A percentile compares a stretch with the other conserved stretches of the same genome.
Evolutionary conservation across 1,139 yeast genomes (phyloP).

Genomic region (Protomyces lactucae-debilis): DNA sequence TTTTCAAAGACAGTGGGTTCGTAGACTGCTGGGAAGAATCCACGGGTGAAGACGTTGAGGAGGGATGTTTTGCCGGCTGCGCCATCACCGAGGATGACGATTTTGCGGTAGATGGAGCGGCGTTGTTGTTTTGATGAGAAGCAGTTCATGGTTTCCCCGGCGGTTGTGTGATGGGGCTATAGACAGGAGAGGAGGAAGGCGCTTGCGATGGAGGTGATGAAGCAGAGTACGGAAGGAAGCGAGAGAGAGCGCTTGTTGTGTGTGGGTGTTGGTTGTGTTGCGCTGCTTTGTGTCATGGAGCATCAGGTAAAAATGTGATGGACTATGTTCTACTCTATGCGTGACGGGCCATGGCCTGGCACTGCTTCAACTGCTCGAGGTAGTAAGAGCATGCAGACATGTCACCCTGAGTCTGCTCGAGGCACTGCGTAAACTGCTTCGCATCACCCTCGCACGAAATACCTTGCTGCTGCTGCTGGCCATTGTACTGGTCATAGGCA

Average conservation of each 20-base stretch:
- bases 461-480: constrained; percentile 13
- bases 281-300: background rate
- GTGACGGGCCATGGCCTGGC: constrained; percentile 88
- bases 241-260: background rate
- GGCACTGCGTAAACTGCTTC: constrained; percentile 88
- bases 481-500: constrained; percentile 35
- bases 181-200: no score
- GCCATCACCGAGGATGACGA: constrained; percentile 95
- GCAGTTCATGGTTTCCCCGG: constrained; percentile 17
- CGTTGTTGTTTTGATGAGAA: constrained; percentile 24
- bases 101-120: constrained; percentile 63
- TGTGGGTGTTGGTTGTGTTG: background rate
- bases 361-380: constrained; percentile 92
- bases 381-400: constrained; percentile 96
- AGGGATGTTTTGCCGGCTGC: constrained; percentile 79
- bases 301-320: background rate
- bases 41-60: constrained; percentile 90
- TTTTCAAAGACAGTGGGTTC: constrained; percentile 98
- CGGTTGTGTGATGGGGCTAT: no score
- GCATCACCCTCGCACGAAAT: constrained; percentile 86
- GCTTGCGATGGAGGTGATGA: no score
- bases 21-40: constrained; percentile 96
- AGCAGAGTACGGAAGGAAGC: background rate
- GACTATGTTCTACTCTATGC: constrained; percentile 45
- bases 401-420: constrained; percentile 88